Conservation (phyloP, 495 filamentous ascomycete genomes). For the Bacidia rubella region DNA sequence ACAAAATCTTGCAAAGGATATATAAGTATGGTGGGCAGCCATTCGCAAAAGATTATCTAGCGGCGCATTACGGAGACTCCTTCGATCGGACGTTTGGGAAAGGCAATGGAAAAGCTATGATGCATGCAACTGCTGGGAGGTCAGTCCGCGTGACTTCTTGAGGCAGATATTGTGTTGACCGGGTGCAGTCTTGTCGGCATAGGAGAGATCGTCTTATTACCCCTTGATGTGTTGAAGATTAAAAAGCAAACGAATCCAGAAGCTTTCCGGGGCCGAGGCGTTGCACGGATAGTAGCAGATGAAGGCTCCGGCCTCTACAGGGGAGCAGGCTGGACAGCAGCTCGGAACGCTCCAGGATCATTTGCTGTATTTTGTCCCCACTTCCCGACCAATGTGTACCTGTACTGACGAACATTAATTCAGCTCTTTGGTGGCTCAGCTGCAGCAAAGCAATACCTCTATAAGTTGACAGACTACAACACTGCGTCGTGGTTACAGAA, state of each 20-base stretch:
- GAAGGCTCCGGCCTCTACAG: slow-evolving; percentile 94
- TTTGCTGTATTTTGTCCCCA: slow-evolving; percentile 76
- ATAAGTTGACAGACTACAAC: slow-evolving; percentile 82
- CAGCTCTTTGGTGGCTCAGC: slow-evolving; percentile 96
- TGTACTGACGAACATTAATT: slow-evolving; percentile 3
- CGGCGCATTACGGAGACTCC: slow-evolving; percentile 59
- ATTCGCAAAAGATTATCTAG: slow-evolving; percentile 82
- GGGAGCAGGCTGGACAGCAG: slow-evolving; percentile 95
- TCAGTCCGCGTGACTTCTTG: slow-evolving; percentile 19
- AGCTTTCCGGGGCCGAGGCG: slow-evolving; percentile 85
- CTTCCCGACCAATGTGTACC: neutral
- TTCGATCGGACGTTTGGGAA: slow-evolving; percentile 89
- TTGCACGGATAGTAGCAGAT: slow-evolving; percentile 78
- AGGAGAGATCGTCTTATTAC: slow-evolving; percentile 89
- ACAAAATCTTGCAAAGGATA: slow-evolving; percentile 93
- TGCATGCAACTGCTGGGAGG: slow-evolving; percentile 94
- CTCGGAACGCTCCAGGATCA: slow-evolving; percentile 89
- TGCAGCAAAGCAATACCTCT: slow-evolving; percentile 96
- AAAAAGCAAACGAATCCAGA: slow-evolving; percentile 99
- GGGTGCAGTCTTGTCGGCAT: slow-evolving; percentile 70
- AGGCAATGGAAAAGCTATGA: slow-evolving; percentile 93
- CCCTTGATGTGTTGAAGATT: slow-evolving; percentile 96
- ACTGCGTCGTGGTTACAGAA: slow-evolving; percentile 88
- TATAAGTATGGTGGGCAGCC: slow-evolving; percentile 99
- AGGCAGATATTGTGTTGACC: neutral